A percentile compares a stretch with the other conserved stretches of the same genome.
These are phyloP conservation scores for Pestalotiopsis fici DNA, from an alignment of 2,329 filamentous ascomycete species.

Conservation along the genomic window DNA sequence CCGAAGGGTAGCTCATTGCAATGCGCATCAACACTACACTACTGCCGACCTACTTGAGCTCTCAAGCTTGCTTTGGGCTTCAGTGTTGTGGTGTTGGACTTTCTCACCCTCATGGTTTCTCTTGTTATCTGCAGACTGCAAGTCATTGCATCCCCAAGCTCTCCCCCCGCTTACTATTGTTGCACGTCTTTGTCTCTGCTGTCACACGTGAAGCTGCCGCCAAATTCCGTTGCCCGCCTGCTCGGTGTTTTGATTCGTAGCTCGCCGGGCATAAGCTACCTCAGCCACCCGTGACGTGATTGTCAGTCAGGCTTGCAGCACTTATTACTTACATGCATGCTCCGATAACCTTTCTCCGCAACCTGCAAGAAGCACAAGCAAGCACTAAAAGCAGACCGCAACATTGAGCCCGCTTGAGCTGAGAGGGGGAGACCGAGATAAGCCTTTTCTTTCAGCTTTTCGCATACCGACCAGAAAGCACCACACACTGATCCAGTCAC, in stretches of 20 bases:
- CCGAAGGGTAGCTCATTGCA: not conserved
- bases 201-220: not conserved
- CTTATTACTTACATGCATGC: not conserved
- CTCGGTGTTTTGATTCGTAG: not conserved
- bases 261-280: not conserved
- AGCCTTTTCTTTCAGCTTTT: not conserved
- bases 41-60: too few relatives aligned
- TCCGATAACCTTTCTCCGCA: not conserved
- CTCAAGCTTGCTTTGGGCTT: too few relatives aligned
- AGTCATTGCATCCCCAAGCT: not conserved
- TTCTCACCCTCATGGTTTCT: not conserved
- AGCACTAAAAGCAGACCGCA: not conserved
- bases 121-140: not conserved
- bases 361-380: not conserved
- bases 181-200: not conserved
- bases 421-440: not conserved
- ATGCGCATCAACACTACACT: not conserved
- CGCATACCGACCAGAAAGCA: too few relatives aligned
- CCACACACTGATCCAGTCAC: not conserved
- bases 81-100: not conserved
- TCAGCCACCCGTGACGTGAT: not conserved
- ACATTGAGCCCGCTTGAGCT: not conserved
- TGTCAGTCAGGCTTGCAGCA: not conserved
- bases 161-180: not conserved
- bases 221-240: not conserved